Base-by-base conservation (phyloP, 768 basidiomycete species). In the Boletus patriciae region DNA sequence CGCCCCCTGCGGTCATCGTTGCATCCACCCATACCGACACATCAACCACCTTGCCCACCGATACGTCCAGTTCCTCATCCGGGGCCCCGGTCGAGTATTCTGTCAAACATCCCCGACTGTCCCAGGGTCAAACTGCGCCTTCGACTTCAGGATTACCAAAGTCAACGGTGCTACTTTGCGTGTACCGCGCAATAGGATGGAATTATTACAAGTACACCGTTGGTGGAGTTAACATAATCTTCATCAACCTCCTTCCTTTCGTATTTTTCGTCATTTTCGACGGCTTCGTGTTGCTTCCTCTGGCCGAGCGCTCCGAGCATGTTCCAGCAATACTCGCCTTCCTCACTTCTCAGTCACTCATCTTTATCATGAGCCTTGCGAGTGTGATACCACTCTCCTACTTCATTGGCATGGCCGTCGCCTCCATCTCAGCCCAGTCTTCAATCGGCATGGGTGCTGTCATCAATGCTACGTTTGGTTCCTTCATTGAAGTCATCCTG, bases 391-490 rank as follows among this genome's bases (percentile, higher is more conserved):
- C 97, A 0, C 80, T 99, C 19, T 94, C 92, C 9, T 99, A 99
- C 78, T 99, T 99, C 77, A 98, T 99, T 67, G 97, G 97, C 18
- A 98, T 98, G 97, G 97, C 97, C 9, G 97, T 99, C 58, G 97
- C 97, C 3, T 94, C 92, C 43, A 98, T 99, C 66, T 93, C 90
- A n/a, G 97, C 97, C 0, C 97, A 98, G 68, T 95, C 93, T 0
- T 94, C 91, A 2, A 99, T 99, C 59, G 97, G 97, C 7, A 97
- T 98, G 94, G 97, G 97, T 61, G 97, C 97, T 3, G 96, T 98
- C 64, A 98, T 99, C 79, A 99, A 99, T 70, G 97, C 97, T 2
- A 94, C 94, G 2, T 99, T 99, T 66, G 97, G 97, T 71, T 94
- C 92, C n/a, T 86, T 98, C 70, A 93, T 99, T 68, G 97, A 99